Evolutionary conservation across 2,329 filamentous ascomycete genomes (phyloP).

Genomic region (Claviceps sp.): DNA sequence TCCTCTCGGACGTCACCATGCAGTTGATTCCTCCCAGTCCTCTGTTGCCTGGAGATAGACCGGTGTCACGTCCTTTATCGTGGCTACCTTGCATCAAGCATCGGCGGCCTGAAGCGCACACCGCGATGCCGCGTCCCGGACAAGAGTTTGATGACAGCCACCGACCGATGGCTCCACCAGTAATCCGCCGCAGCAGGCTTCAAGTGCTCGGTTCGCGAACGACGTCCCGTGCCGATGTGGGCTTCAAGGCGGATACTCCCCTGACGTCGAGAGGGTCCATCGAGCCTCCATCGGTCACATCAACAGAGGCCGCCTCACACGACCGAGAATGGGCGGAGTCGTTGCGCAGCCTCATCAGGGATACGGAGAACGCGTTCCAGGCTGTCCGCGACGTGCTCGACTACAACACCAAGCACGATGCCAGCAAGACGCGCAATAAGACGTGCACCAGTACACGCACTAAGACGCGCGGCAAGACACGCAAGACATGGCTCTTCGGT

Average conservation of each 20-base stretch:
- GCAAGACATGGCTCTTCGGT: slow-evolving; percentile 11
- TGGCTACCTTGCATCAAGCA: slow-evolving; percentile 13
- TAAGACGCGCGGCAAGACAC: neutral
- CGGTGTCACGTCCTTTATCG: slow-evolving; percentile 4
- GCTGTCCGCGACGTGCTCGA: slow-evolving; percentile 28
- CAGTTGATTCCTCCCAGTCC: no score
- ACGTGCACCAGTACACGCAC: slow-evolving; percentile 9
- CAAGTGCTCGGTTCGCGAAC: neutral
- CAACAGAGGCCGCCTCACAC: neutral
- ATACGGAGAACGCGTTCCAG: slow-evolving; percentile 38
- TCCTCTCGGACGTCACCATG: no score
- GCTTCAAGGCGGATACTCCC: neutral
- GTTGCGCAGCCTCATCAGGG: slow-evolving; percentile 31
- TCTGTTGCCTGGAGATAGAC: neutral
- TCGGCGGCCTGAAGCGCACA: slow-evolving; percentile 6
- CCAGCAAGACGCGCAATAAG: slow-evolving; percentile 4
- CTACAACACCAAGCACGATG: slow-evolving; percentile 20
- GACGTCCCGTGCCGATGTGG: neutral
- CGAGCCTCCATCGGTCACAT: neutral
- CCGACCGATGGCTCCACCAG: slow-evolving; percentile 8
- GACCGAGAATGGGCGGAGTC: slow-evolving; percentile 19
- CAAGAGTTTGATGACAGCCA: slow-evolving; percentile 20
- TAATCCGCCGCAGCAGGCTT: neutral
- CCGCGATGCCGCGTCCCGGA: slow-evolving; percentile 19
- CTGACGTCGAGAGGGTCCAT: neutral